A percentile compares a stretch with the other conserved stretches of the same genome.
Evolutionary conservation across 208 protist species (phyloP).

Genomic region (Trypanosomatidae sp.): DNA sequence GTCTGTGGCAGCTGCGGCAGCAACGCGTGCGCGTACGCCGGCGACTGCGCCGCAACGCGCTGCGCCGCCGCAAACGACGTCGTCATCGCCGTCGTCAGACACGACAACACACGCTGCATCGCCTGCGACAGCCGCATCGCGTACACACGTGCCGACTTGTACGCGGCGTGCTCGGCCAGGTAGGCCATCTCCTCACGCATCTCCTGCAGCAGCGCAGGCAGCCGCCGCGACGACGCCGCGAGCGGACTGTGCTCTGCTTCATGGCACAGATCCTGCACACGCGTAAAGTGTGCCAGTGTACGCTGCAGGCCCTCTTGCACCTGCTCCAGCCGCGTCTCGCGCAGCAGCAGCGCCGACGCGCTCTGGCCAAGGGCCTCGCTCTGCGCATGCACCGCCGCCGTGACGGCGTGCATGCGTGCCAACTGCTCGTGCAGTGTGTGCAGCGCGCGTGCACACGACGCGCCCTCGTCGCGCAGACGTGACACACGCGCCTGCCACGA

Average conservation of each 20-base stretch:
- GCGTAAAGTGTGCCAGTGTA: slow-evolving; percentile 60
- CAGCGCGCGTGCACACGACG: neutral
- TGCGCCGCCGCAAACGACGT: slow-evolving; percentile 21
- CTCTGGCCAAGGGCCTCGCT: slow-evolving; percentile 58
- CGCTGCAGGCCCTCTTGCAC: slow-evolving; percentile 57
- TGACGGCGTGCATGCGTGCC: slow-evolving; percentile 48
- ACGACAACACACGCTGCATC: slow-evolving; percentile 30
- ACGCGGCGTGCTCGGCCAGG: slow-evolving; percentile 34
- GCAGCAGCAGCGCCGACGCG: slow-evolving; percentile 58
- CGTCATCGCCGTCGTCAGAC: slow-evolving; percentile 32
- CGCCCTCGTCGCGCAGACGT: no score
- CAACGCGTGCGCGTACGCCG: neutral
- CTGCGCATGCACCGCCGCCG: slow-evolving; percentile 55
- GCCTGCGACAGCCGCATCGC: slow-evolving; percentile 38
- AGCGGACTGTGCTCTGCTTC: slow-evolving; percentile 53
- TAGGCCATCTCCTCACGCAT: slow-evolving; percentile 70
- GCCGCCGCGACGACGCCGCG: slow-evolving; percentile 39
- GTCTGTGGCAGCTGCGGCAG: no score
- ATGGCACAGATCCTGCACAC: slow-evolving; percentile 53
- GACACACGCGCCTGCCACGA: no score
- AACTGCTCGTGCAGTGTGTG: slow-evolving; percentile 9
- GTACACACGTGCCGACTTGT: slow-evolving; percentile 72
- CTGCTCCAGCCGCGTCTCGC: slow-evolving; percentile 57
- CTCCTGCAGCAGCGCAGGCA: slow-evolving; percentile 58
- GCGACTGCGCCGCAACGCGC: slow-evolving; percentile 1